These are phyloP conservation scores for Cornus controversa DNA, from an alignment of 148 eudicot species.

Conservation along the genomic window DNA sequence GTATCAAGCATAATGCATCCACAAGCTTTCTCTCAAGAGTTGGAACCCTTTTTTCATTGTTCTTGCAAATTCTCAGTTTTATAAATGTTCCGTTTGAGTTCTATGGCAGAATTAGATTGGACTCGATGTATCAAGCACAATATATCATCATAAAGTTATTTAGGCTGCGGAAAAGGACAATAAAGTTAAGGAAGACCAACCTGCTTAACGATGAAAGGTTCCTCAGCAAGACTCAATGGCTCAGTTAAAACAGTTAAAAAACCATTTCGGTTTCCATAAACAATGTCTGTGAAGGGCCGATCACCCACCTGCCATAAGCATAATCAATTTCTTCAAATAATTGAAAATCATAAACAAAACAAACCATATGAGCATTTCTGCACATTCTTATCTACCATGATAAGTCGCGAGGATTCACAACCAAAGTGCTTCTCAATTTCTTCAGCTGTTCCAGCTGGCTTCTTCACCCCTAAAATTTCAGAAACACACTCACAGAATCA, in stretches of 20 bases:
- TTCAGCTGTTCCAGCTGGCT: slow-evolving; percentile 81
- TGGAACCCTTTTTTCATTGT: too few relatives aligned
- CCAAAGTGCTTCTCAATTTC: slow-evolving; percentile 74
- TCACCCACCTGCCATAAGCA: slow-evolving; percentile 66
- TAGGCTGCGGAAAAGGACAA: background rate
- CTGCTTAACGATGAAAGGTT: slow-evolving; percentile 73
- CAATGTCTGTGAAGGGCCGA: slow-evolving; percentile 84
- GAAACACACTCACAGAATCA: slow-evolving; percentile 1
- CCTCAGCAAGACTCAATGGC: slow-evolving; percentile 65
- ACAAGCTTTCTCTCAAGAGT: too few relatives aligned
- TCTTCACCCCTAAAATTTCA: slow-evolving; percentile 54
- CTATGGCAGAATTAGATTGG: too few relatives aligned
- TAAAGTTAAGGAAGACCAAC: slow-evolving; percentile 25
- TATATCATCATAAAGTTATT: too few relatives aligned
- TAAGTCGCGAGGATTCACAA: slow-evolving; percentile 49
- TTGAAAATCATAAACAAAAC: background rate
- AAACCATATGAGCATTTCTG: background rate
- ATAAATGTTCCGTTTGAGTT: too few relatives aligned
- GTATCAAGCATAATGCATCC: too few relatives aligned
- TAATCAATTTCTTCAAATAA: background rate
- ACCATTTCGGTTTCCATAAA: slow-evolving; percentile 82
- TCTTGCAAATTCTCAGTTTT: too few relatives aligned
- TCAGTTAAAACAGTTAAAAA: slow-evolving; percentile 70
- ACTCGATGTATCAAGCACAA: too few relatives aligned
- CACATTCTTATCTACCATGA: slow-evolving; percentile 47